Percentiles rank a stretch among this genome's conserved stretches.
These are phyloP conservation scores for Pleurotus pulmonarius DNA, from an alignment of 768 basidiomycete species.

Conservation along the genomic window DNA sequence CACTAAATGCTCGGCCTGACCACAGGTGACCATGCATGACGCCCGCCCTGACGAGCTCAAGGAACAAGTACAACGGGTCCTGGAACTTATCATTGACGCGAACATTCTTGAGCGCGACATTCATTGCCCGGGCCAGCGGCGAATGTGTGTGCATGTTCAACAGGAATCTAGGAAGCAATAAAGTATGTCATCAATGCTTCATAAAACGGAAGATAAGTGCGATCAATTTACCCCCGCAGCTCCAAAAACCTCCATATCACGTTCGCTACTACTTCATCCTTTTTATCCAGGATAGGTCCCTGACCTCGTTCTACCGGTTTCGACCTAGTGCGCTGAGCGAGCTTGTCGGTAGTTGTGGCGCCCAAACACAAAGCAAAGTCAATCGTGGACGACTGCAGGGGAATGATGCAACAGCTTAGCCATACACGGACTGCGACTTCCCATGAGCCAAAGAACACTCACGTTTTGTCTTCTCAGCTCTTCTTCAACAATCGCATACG, in stretches of 20 bases:
- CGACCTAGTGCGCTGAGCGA: slow-evolving; percentile 77
- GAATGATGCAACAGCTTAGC: slow-evolving; percentile 10
- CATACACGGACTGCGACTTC: slow-evolving; percentile 22
- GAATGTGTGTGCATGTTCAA: slow-evolving; percentile 87
- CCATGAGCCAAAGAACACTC: slow-evolving; percentile 29
- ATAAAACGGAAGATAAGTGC: slow-evolving; percentile 10
- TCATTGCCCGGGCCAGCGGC: slow-evolving; percentile 87
- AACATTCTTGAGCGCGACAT: slow-evolving; percentile 70
- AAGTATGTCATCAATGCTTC: slow-evolving; percentile 1
- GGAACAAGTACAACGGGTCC: slow-evolving; percentile 89
- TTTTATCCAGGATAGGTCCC: slow-evolving; percentile 74
- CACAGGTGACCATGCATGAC: slow-evolving; percentile 94
- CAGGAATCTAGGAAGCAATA: slow-evolving; percentile 62
- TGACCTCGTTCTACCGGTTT: slow-evolving; percentile 32
- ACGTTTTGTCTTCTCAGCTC: slow-evolving; percentile 96
- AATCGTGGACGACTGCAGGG: slow-evolving; percentile 85
- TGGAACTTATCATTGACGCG: slow-evolving; percentile 98
- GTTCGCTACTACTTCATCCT: slow-evolving; percentile 97
- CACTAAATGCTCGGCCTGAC: slow-evolving; percentile 85
- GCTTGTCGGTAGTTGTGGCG: slow-evolving; percentile 77
- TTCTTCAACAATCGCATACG: slow-evolving; percentile 82
- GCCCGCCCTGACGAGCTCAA: slow-evolving; percentile 94
- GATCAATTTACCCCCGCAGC: slow-evolving; percentile 69
- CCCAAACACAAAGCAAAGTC: slow-evolving; percentile 94
- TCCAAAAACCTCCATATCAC: slow-evolving; percentile 99